A percentile compares a stretch with the other conserved stretches of the same genome.
Conservation (phyloP, 495 filamentous ascomycete species). For the Sabuloglossum arenarium region DNA sequence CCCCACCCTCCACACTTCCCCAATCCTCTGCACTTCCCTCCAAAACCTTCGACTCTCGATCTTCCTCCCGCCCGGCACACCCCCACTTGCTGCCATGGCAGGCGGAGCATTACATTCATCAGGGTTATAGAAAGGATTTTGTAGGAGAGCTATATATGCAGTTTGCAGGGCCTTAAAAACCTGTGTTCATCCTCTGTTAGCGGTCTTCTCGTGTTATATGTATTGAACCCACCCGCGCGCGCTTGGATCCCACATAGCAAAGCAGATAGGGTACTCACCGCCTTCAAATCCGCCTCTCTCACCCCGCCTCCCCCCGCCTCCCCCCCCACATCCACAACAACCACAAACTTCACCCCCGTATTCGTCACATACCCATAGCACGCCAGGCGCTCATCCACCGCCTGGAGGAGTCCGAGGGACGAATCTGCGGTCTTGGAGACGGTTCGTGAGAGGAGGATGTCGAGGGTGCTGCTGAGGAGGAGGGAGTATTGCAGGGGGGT, state of each 20-base stretch:
- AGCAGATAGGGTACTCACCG: conserved; percentile 25
- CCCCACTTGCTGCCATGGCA: too few species aligned
- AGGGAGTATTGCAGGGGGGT: conserved; percentile 73
- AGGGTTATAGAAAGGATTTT: conserved; percentile 89
- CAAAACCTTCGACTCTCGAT: conserved; percentile 70
- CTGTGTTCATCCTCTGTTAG: conserved; percentile 18
- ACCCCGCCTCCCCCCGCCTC: conserved; percentile 27
- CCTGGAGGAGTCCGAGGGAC: conserved; percentile 80
- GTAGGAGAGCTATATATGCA: conserved; percentile 70
- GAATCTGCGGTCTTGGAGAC: conserved; percentile 45
- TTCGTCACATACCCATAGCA: conserved; percentile 96
- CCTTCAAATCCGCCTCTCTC: conserved; percentile 64
- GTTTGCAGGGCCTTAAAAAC: conserved; percentile 80
- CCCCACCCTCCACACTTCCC: conserved; percentile 45
- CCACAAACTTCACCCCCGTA: conserved; percentile 74
- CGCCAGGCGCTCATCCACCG: conserved; percentile 76
- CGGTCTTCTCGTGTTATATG: too few species aligned
- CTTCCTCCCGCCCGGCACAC: conserved; percentile 26
- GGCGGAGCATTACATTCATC: conserved; percentile 62
- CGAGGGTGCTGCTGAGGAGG: conserved; percentile 71
- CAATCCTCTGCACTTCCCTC: conserved; percentile 66
- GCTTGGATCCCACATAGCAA: too few species aligned
- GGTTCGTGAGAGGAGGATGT: conserved; percentile 70
- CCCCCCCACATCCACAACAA: conserved; percentile 73
- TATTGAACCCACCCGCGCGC: not conserved